A percentile compares a stretch with the other conserved stretches of the same genome.
phyloP scores from a whole-genome alignment of 1,284 basidiomycete species.

The Cutaneotrichosporon sp. region DNA sequence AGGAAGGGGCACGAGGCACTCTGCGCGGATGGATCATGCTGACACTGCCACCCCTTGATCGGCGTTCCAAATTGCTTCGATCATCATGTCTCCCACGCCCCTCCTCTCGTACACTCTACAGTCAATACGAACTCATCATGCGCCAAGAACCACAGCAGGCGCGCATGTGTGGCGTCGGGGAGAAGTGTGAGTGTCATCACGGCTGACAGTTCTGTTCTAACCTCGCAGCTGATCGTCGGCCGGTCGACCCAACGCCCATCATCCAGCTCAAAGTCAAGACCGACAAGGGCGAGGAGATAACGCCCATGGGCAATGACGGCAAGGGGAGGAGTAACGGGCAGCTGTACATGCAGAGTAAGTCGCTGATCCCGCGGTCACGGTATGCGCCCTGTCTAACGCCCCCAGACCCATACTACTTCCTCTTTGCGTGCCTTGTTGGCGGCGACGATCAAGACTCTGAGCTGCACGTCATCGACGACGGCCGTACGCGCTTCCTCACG shows the following conservation, averaged over 20 bases:
- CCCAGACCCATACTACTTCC: constrained; percentile 86
- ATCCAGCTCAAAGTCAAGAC: constrained; percentile 89
- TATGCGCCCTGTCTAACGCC: background rate
- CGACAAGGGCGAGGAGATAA: constrained; percentile 57
- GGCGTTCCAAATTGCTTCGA: background rate
- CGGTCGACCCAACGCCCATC: constrained; percentile 94
- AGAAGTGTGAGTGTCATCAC: constrained; percentile 62
- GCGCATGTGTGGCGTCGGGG: constrained; percentile 88
- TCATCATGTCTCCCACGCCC: constrained; percentile 2
- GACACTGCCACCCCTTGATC: constrained; percentile 1
- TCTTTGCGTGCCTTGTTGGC: constrained; percentile 84
- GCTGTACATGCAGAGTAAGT: constrained; percentile 52
- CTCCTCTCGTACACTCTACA: background rate
- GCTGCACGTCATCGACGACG: constrained; percentile 88
- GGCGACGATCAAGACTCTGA: constrained; percentile 78
- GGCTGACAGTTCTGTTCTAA: constrained; percentile 16
- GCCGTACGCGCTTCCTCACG: constrained; percentile 58
- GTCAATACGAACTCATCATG: constrained; percentile 78
- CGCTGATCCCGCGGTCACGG: background rate
- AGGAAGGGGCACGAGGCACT: background rate
- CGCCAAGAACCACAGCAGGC: constrained; percentile 84
- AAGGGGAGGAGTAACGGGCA: constrained; percentile 29
- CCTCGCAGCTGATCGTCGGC: constrained; percentile 77
- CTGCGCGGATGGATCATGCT: constrained; percentile 5
- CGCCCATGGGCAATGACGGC: constrained; percentile 19